Evolutionary conservation across 2,329 filamentous ascomycete species (phyloP).

Genomic region (Xylaria sp.): DNA sequence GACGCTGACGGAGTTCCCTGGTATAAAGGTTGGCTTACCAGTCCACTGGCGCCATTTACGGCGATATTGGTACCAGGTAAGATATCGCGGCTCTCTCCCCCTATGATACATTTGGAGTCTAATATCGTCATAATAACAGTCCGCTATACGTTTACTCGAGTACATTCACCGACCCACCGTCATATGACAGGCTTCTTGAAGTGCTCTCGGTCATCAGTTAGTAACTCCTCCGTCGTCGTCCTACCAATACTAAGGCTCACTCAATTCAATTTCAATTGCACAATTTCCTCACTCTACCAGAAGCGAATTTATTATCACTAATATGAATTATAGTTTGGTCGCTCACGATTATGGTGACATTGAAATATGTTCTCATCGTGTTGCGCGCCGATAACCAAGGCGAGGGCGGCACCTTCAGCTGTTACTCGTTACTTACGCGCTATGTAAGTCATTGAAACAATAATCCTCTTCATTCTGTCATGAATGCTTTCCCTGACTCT

Average conservation of each 20-base stretch:
- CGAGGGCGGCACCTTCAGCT: conserved; percentile 75
- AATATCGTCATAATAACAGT: conserved; percentile 47
- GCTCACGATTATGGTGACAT: conserved; percentile 72
- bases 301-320: background rate
- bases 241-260: background rate
- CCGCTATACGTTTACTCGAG: conserved; percentile 78
- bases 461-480: background rate
- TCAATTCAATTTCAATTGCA: background rate
- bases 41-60: conserved; percentile 73
- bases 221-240: background rate
- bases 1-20: conserved; percentile 8
- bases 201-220: conserved; percentile 70
- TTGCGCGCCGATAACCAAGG: conserved; percentile 75
- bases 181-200: conserved; percentile 68
- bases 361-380: conserved; percentile 75
- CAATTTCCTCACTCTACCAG: too few relatives aligned
- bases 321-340: conserved; percentile 64
- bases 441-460: conserved; percentile 54
- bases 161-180: conserved; percentile 68
- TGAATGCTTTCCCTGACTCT: background rate
- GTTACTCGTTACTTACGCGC: conserved; percentile 71
- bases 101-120: background rate
- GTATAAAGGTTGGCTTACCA: conserved; percentile 67
- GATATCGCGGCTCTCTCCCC: conserved; percentile 7
- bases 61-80: conserved; percentile 68